Base-by-base conservation (phyloP, 805 yeast genomes). In the Candida sithepensis region DNA sequence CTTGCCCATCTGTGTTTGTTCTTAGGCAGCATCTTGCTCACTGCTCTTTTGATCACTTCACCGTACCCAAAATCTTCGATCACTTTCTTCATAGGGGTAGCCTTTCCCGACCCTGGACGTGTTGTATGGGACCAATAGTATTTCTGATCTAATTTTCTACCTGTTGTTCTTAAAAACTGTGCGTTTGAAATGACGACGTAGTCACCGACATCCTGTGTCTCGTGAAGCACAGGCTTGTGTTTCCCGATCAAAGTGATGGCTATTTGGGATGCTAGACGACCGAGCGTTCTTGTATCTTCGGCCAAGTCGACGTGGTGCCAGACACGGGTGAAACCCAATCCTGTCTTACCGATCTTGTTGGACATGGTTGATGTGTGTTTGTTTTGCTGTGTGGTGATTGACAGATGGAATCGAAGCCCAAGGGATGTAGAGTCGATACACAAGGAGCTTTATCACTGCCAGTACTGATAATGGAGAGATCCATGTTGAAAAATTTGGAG, bases 291-390 rank as follows among this genome's bases (percentile, higher is more conserved):
- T 33, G 74, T 69, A 46, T 94, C 99, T 42, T 80, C 75, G 13
- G 96, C 88, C 32, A 89, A 78, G 65, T 95, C 98, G 32, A 94
- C 87, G 64, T 91, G 96, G 64, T 92, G 98, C 99, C 99, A 94
- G 39, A 84, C 75, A 55, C 96, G 78, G 38, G 96, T 84, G 56
- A 87, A 81, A 2, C 67, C 69, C 13, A 65, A 54, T 2, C 69
- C 69, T 19, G 71, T 68, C 47, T 64, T 69, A 46, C 79, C 79
- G 20, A 74, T 63, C 56, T 74, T 73, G 49, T 69, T 75, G 10
- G 79, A 75, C 79, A 75, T 75, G 22, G 26, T 47, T n/a, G 44
- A 21, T 22, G 13, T 24, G 28, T 24, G 28, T n/a, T n/a, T n/a
- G n/a, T n/a, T n/a, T n/a, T n/a, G n/a, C n/a, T n/a, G n/a, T n/a